Base-by-base conservation (phyloP, 2,329 filamentous ascomycete species). In the Trichoderma atroviride region DNA sequence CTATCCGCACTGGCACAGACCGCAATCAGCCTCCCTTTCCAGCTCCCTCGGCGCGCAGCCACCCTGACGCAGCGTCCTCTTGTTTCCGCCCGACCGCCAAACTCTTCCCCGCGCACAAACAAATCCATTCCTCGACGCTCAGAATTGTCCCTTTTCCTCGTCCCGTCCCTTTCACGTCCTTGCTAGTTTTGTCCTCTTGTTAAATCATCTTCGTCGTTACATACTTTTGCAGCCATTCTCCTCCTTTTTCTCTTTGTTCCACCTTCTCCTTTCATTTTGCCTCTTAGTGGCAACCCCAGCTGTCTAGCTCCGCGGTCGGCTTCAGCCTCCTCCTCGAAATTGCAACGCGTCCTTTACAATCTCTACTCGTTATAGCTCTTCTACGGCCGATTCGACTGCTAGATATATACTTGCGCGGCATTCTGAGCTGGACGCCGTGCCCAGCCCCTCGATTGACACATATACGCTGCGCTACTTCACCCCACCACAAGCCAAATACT, bases 341-440 rank as follows among this genome's bases (percentile, higher is more conserved):
- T 52, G 60, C 68, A 66, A 69, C 61, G 60, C 61, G 68, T 66
- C 57, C 50, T 63, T 69, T 69, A 43, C 50, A 40, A 37, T 13
- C 29, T 24, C 40, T 64, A 24, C 22, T 53, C 22, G 47, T 50
- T 57, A 57, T 22, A 31, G 35, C 29, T 52, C 22, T 22, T 22
- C 50, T 24, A 63, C 35, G 33, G 27, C 53, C 27, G 22, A n/a
- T 19, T 59, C 60, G 53, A 37, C 60, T 9, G n/a, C 43, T n/a
- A 35, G 43, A n/a, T 29, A 43, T 52, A 35, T 56, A 29, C 31
- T 24, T 29, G 61, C 61, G 37, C 33, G 56, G 33, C 47, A 35
- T 66, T 47, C 35, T 43, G 29, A 47, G 9, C 52, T 24, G 47
- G 35, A 43, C 22, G 33, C 61, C 33, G 37, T 33, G 33, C 68